Base-by-base conservation (phyloP, 441 rosid genomes). In the Gossypium lobatum region DNA sequence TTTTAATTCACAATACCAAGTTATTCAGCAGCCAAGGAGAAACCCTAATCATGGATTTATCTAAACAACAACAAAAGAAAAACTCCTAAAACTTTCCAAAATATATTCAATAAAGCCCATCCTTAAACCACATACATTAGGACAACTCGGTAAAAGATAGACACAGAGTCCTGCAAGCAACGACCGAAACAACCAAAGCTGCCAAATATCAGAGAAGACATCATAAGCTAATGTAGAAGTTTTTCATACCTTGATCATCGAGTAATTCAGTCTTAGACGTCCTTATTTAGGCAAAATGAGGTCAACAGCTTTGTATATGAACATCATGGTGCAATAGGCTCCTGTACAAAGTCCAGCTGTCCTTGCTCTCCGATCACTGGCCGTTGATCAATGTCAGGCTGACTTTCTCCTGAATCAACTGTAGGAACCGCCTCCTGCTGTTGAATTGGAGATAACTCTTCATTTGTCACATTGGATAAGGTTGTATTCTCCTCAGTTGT, bases 151-250 rank as follows among this genome's bases (percentile, higher is more conserved):
- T 70, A 68, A 72, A 78, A 58, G 73, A 76, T 54, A 7, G 78
- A 70, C 83, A 80, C 78, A 23, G 67, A 79, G 68, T 64, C 84
- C 78, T 83, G 77, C 80, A 85, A 79, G 75, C 80, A 81, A 80
- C 85, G 79, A 65, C 70, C 77, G 70, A 78, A 76, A 65, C 83
- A 79, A 79, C 63, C 77, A 73, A 78, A 70, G 82, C 83, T 78
- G 80, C 82, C 77, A 70, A 34, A 81, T 74, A 68, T 83, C 71
- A 69, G 79, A 80, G 81, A 84, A 78, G 77, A 83, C 80, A 81
- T 76, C 83, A 80, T 72, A 78, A 71, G 74, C 80, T 68, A 76
- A 79, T 68, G 80, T 76, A 82, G 75, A 75, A 75, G 71, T 80
- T 79, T 66, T 73, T 80, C 81, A 78, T 10, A 73, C 79, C 81